phyloP scores from a whole-genome alignment of 2,329 filamentous ascomycete species.

The Arthrobotrys sinensis region DNA sequence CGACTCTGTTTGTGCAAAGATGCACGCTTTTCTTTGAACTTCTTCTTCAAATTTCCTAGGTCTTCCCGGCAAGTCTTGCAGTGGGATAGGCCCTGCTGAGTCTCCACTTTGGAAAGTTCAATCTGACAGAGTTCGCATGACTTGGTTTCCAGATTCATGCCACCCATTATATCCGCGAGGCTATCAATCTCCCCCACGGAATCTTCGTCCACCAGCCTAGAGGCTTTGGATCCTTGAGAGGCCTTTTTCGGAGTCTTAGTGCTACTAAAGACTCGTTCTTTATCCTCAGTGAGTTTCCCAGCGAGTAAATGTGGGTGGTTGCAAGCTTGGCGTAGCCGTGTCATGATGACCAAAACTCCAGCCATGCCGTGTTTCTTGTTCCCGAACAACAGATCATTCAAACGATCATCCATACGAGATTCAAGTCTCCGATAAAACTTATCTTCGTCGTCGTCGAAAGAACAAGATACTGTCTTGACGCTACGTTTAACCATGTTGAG shows the following conservation, averaged over 20 bases:
- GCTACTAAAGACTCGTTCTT: slow-evolving; percentile 77
- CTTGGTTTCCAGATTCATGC: slow-evolving; percentile 82
- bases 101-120: slow-evolving; percentile 75
- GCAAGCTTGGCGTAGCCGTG: slow-evolving; percentile 91
- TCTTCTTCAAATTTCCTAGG: slow-evolving; percentile 62
- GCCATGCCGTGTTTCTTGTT: slow-evolving; percentile 76
- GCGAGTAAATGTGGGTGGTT: slow-evolving; percentile 93
- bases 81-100: slow-evolving; percentile 63
- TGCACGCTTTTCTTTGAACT: slow-evolving; percentile 66
- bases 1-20: slow-evolving; percentile 60
- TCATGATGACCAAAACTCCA: slow-evolving; percentile 90
- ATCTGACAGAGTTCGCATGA: slow-evolving; percentile 87
- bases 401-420: slow-evolving; percentile 84
- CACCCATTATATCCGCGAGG: slow-evolving; percentile 87
- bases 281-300: slow-evolving; percentile 87
- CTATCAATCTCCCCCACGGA: slow-evolving; percentile 79
- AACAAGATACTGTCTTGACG: slow-evolving; percentile 82
- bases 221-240: slow-evolving; percentile 68
- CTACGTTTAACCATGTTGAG: slow-evolving; percentile 84
- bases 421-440: slow-evolving; percentile 89
- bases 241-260: slow-evolving; percentile 70
- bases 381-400: slow-evolving; percentile 89
- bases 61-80: slow-evolving; percentile 63
- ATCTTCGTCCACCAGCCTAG: slow-evolving; percentile 66
- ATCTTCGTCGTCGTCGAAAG: slow-evolving; percentile 84